These are phyloP conservation scores for Chaetomium tenue DNA, from an alignment of 495 filamentous ascomycete species.

Conservation along the genomic window DNA sequence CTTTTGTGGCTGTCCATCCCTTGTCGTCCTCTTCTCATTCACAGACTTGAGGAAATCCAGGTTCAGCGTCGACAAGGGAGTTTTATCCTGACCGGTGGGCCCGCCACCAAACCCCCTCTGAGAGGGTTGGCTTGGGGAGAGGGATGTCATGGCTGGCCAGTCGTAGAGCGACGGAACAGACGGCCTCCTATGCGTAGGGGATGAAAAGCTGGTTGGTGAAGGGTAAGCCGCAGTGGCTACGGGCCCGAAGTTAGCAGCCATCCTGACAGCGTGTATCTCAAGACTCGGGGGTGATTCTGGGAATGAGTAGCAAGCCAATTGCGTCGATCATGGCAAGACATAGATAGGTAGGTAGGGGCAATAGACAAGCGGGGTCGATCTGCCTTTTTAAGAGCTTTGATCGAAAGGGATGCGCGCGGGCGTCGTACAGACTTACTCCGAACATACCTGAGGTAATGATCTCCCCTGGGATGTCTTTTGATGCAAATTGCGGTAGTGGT, in stretches of 20 bases:
- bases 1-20: slow-evolving; percentile 82
- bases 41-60: slow-evolving; percentile 59
- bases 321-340: neutral
- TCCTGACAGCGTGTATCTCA: slow-evolving; percentile 1
- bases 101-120: slow-evolving; percentile 35
- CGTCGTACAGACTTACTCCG: slow-evolving; percentile 10
- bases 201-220: slow-evolving; percentile 41
- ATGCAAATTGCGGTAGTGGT: slow-evolving; percentile 19
- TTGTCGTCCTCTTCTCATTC: slow-evolving; percentile 59
- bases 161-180: slow-evolving; percentile 39
- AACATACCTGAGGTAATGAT: slow-evolving; percentile 27
- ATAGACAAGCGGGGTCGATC: neutral
- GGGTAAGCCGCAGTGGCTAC: slow-evolving; percentile 39
- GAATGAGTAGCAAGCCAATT: neutral
- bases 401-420: neutral
- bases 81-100: slow-evolving; percentile 43
- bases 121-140: slow-evolving; percentile 38
- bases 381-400: neutral
- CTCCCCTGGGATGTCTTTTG: slow-evolving; percentile 17
- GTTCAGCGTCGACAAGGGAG: slow-evolving; percentile 53
- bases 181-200: slow-evolving; percentile 37
- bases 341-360: no score
- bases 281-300: neutral
- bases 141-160: slow-evolving; percentile 43
- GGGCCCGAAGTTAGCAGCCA: slow-evolving; percentile 34